These are phyloP conservation scores for Hordeum marinum DNA, from an alignment of 176 grass and related monocot genomes.

Conservation along the genomic window DNA sequence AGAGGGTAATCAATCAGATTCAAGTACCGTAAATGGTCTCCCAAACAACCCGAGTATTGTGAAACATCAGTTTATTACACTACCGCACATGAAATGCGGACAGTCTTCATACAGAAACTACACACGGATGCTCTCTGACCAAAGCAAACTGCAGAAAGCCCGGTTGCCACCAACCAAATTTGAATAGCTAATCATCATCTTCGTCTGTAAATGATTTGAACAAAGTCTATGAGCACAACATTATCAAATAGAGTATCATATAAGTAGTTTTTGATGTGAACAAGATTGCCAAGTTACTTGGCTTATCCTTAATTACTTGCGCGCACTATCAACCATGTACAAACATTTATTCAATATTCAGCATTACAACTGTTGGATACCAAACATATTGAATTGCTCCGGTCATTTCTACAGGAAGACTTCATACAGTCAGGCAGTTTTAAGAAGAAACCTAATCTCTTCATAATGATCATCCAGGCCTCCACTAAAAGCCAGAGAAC, in stretches of 20 bases:
- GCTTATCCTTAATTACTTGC: background rate
- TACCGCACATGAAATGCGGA: background rate
- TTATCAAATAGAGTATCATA: background rate
- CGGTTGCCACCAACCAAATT: slow-evolving; percentile 24
- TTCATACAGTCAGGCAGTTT: background rate
- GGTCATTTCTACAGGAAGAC: background rate
- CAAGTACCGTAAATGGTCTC: background rate
- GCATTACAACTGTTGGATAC: background rate
- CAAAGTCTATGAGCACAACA: background rate
- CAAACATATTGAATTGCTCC: background rate
- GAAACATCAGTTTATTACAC: slow-evolving; percentile 47
- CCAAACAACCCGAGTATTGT: slow-evolving; percentile 5
- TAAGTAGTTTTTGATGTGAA: background rate
- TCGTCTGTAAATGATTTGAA: slow-evolving; percentile 38
- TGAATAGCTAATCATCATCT: slow-evolving; percentile 38
- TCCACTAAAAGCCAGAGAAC: background rate
- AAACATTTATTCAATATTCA: background rate
- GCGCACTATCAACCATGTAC: background rate
- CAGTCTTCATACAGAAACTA: slow-evolving; percentile 6
- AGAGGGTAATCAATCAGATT: slow-evolving; percentile 7
- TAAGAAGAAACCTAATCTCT: background rate
- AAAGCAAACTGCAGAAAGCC: slow-evolving; percentile 27
- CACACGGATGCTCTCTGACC: background rate
- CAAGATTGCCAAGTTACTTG: background rate
- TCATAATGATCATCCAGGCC: background rate